Base-by-base conservation (phyloP, 2,329 filamentous ascomycete species). In the Sporothrix inflata region DNA sequence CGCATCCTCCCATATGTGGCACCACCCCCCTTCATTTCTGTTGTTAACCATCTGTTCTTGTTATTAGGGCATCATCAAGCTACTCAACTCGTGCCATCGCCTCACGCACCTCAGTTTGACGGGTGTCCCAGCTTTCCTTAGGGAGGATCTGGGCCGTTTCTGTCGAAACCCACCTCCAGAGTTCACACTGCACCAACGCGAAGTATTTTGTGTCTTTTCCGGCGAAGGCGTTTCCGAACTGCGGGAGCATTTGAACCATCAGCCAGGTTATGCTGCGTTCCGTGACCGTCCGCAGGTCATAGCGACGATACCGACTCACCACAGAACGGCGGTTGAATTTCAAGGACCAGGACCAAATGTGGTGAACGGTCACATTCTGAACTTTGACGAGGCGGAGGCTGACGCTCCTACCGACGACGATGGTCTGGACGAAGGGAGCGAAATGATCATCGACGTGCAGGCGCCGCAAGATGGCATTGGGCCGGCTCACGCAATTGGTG, bases 171-270 rank as follows among this genome's bases (percentile, higher is more conserved):
- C 96, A 1, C 96, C 96, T 49, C 82, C 71, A 90, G 96, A 98
- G 81, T 99, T 99, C 80, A 98, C 94, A 21, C 92, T 95, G 63
- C 94, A 98, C 79, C 96, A 99, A 80, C 90, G 96, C 74, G 91
- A 95, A 69, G 94, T 98, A 8, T 99, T 99, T 80, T 99, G 96
- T 79, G 96, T 99, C 70, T 99, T 99, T 81, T 98, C 94, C 1
- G 95, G 96, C 6, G 87, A 89, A 34, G 94, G 94, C 71, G 95
- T 99, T 1, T 84, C 85, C 55, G 88, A 89, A 53, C 88, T 99
- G 34, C 91, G 95, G 55, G 87, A 91, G 38, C 92, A 94, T 78
- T 86, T 99, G 51, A 97, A 94, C 75, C 83, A 80, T 0, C 82
- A 84, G 12, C 79, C 81, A 0, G 81, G 83, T 45, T 89, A 87